These are phyloP conservation scores for Rubroshorea leprosula DNA, from an alignment of 345 rosid genomes.

Conservation along the genomic window DNA sequence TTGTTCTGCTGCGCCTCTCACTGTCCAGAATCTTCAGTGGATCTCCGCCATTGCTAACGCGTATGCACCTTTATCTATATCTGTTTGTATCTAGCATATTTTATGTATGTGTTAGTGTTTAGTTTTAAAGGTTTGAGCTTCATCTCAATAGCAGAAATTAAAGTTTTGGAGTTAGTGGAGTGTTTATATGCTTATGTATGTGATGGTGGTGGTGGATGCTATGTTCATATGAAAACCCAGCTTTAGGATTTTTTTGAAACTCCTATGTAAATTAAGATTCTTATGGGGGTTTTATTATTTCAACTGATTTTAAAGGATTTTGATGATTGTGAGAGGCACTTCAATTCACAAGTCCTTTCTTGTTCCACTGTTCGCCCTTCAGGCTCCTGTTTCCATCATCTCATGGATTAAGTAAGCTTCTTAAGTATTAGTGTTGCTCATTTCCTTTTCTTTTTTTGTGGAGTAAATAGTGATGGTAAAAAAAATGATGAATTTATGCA, in stretches of 20 bases:
- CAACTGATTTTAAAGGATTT: constrained; percentile 33
- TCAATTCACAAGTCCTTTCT: constrained; percentile 65
- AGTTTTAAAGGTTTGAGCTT: too few species aligned
- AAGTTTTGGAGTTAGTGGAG: too few species aligned
- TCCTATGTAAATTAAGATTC: too few species aligned
- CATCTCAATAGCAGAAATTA: too few species aligned
- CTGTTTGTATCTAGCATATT: too few species aligned
- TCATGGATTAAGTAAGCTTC: constrained; percentile 81
- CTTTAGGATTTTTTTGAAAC: not conserved
- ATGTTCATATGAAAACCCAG: too few species aligned
- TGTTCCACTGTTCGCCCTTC: constrained; percentile 73
- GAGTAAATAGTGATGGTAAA: too few species aligned
- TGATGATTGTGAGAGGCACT: constrained; percentile 73
- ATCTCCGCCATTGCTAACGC: constrained; percentile 57
- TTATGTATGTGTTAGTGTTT: too few species aligned
- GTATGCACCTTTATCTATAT: constrained; percentile 42
- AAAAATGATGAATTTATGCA: too few species aligned
- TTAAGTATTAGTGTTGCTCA: not conserved
- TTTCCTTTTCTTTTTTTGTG: too few species aligned
- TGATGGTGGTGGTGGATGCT: too few species aligned
- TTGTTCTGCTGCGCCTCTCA: constrained; percentile 54
- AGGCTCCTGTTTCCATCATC: constrained; percentile 59
- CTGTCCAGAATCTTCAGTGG: constrained; percentile 58
- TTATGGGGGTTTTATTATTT: not conserved
- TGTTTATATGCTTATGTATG: too few species aligned